A percentile compares a stretch with the other conserved stretches of the same genome.
phyloP scores from a whole-genome alignment of 2,329 filamentous ascomycete species.

The Penicillium sp. region DNA sequence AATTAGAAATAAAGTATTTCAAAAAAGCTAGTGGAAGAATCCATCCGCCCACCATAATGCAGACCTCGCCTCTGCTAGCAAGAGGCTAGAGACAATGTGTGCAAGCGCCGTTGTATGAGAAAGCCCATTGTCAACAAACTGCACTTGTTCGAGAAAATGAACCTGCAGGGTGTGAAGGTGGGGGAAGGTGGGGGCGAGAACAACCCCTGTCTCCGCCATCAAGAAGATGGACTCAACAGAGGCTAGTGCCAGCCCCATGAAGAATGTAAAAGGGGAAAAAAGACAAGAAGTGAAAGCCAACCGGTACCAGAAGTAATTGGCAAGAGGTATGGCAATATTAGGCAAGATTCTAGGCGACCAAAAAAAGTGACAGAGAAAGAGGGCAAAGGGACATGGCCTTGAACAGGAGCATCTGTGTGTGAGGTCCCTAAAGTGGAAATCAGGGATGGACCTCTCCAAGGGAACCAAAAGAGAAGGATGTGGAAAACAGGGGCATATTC shows the following conservation, averaged over 20 bases:
- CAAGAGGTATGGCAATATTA: conserved; percentile 21
- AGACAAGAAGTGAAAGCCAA: conserved; percentile 15
- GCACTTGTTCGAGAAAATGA: background rate
- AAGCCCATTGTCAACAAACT: background rate
- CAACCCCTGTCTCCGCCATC: conserved; percentile 3
- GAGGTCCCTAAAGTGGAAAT: conserved; percentile 19
- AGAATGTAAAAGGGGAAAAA: conserved; percentile 1
- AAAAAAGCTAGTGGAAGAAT: conserved; percentile 10
- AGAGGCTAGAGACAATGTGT: conserved; percentile 4
- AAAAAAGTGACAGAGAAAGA: conserved; percentile 26
- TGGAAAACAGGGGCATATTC: conserved; percentile 30
- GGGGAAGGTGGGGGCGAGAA: background rate
- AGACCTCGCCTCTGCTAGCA: conserved; percentile 6
- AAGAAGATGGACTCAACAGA: background rate
- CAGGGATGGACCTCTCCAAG: conserved; percentile 13
- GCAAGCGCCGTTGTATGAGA: conserved; percentile 1
- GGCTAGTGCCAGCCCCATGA: background rate
- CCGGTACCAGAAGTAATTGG: conserved; percentile 11
- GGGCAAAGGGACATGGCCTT: conserved; percentile 15
- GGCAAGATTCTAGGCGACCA: conserved; percentile 24
- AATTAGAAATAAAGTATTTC: conserved; percentile 26
- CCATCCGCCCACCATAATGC: conserved; percentile 10
- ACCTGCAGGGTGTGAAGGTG: background rate
- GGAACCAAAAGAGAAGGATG: conserved; percentile 19
- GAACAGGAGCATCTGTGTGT: conserved; percentile 13